phyloP scores from a whole-genome alignment of 306 rosid species.

The Castanea crenata region DNA sequence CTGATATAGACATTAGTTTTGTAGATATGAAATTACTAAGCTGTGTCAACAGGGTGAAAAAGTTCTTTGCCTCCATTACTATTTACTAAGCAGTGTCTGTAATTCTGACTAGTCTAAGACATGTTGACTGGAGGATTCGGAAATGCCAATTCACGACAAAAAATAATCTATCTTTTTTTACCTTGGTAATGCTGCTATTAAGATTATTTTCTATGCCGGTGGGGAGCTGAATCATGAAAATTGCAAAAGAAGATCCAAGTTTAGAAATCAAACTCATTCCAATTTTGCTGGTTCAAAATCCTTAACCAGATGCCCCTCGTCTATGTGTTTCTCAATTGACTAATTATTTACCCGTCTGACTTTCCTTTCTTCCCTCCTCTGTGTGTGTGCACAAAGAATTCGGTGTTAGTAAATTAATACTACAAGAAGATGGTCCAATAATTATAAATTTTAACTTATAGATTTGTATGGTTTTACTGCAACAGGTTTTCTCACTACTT shows the following conservation, averaged over 20 bases:
- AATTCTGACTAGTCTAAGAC: background rate
- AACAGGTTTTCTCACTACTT: background rate
- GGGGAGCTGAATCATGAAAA: constrained; percentile 26
- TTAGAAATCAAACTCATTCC: constrained; percentile 26
- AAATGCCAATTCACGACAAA: background rate
- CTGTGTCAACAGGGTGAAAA: no score
- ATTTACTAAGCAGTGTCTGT: background rate
- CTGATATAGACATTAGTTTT: no score
- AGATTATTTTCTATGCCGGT: constrained; percentile 7
- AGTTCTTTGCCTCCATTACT: no score
- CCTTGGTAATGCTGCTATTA: constrained; percentile 30
- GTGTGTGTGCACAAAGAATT: background rate
- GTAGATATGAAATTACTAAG: background rate
- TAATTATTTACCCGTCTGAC: constrained; percentile 1
- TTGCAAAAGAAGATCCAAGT: constrained; percentile 13
- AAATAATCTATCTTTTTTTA: background rate
- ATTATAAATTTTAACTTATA: background rate
- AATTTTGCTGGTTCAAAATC: constrained; percentile 32
- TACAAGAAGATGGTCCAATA: background rate
- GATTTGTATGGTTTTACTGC: background rate
- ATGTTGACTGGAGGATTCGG: background rate
- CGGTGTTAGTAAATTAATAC: background rate
- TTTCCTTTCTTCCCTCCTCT: background rate
- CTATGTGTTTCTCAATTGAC: constrained; percentile 37
- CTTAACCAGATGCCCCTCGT: constrained; percentile 63